A percentile compares a stretch with the other conserved stretches of the same genome.
These are phyloP conservation scores for Chenopodium suecicum DNA, from an alignment of 148 eudicot genomes.

Conservation along the genomic window DNA sequence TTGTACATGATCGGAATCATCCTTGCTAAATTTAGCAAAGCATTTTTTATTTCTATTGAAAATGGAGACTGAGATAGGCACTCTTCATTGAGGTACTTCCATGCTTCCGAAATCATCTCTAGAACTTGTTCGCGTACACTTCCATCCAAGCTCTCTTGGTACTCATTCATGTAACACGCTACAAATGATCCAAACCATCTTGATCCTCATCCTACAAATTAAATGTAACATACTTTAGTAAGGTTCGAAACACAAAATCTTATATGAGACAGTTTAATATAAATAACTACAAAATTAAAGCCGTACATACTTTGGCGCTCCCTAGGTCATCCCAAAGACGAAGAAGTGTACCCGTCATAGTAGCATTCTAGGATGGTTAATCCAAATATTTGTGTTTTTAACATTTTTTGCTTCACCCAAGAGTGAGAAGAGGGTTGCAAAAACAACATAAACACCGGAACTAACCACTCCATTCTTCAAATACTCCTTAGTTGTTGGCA, in stretches of 20 bases:
- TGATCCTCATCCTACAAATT: conserved; percentile 39
- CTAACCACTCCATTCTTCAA: conserved; percentile 50
- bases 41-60: conserved; percentile 27
- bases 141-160: conserved; percentile 18
- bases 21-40: conserved; percentile 37
- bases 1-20: conserved; percentile 40
- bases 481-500: conserved; percentile 51
- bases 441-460: conserved; percentile 45
- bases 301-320: conserved; percentile 42
- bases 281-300: no score
- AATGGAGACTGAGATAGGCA: conserved; percentile 23
- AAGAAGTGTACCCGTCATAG: conserved; percentile 49
- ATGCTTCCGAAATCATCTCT: conserved; percentile 34
- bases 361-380: conserved; percentile 21
- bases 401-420: conserved; percentile 41
- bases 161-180: conserved; percentile 36
- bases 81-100: conserved; percentile 39
- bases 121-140: conserved; percentile 25
- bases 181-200: conserved; percentile 38
- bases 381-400: conserved; percentile 11
- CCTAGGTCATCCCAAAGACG: conserved; percentile 77
- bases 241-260: no score
- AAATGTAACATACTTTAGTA: neutral
- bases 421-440: conserved; percentile 43
- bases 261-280: no score